Evolutionary conservation across 768 basidiomycete genomes (phyloP), one percentile per base, ranked within the genome.

Genomic region (Mycena maculata): DNA sequence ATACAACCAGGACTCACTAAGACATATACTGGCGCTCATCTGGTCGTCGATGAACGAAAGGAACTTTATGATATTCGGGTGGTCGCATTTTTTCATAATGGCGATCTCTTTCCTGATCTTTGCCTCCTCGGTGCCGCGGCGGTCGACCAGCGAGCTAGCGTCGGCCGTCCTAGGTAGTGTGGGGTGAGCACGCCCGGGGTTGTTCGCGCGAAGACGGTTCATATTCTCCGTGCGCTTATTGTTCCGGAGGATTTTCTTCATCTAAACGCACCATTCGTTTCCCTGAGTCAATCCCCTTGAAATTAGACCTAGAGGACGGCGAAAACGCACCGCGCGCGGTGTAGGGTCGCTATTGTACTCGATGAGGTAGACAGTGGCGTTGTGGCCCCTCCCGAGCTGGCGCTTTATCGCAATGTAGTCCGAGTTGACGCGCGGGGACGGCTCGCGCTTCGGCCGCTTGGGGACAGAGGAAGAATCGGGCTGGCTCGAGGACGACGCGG

Each of bases 51-150:
- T 96, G 75, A 98, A 95, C 78, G 98, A 96, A 72, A 90, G 89
- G 62, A 99, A 85, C 68, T 91, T 85, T 13, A 98, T 95, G 64
- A 98, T 90, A 76, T 98, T 91, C 0, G 92, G 91, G 75, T 98
- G 95, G 50, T 90, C 83, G 73, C 94, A 92, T 76, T 98, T 96
- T 84, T 98, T 99, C 94, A 99, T 98, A 78, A 99, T 96, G 3
- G 98, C 98, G 65, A 99, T 96, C 81, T 99, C 97, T 78, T 90
- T 91, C 71, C 89, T 86, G 68, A 98, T 95, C 81, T 95, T 94
- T 69, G 88, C 85, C 75, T 95, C 94, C 31, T 89, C 88, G 25
- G 88, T 91, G 63, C 87, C 85, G 44, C 92, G 85, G 66, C 86
- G 86, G 77, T 92, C 91, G 5, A 85, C 86, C n/a, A 93, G 79